Base-by-base conservation (phyloP, 1,284 basidiomycete genomes). In the Agroathelia rolfsii region DNA sequence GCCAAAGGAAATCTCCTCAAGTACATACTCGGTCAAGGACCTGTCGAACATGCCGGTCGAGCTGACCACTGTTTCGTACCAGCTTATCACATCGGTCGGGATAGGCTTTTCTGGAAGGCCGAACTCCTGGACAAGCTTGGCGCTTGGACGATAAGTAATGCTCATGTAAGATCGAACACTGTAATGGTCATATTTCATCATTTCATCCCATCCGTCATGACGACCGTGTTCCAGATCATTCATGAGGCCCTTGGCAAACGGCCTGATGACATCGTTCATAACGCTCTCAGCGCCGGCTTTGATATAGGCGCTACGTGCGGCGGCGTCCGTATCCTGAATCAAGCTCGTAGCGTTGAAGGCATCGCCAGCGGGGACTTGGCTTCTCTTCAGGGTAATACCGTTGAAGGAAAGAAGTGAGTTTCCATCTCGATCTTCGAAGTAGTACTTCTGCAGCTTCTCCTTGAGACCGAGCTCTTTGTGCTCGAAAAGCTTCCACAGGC, bases 41-140 rank as follows among this genome's bases (percentile, higher is more conserved):
- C 35, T 24, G 25, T 54, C 45, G 29, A 45, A 54, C 14, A 43
- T 33, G 19, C 49, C 49, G 2, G 50, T 51, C 0, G 44, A 39
- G 9, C 30, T 42, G 7, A 46, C 41, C 21, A 38, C 43, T 3
- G 40, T 52, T 37, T 56, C 53, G 12, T 46, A 38, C 50, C 50
- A 56, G 6, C 52, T 41, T 19, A 51, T 37, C 11, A 51, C 50
- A 6, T 38, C 11, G n/a, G 36, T 30, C 5, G 49, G 44, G 24
- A 44, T 28, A 25, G 14, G 28, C 30, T 37, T 44, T 37, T 14
- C 6, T 8, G 12, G 28, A 16, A 30, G 6, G n/a, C 17, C 17
- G 8, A 9, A 9, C n/a, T n/a, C n/a, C 16, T 33, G 18, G 4
- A 34, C 36, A 13, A 35, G 36, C 32, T 35, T 17, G 6, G 24